Base-by-base conservation (phyloP, 306 rosid species). In the Quercus mongolica region DNA sequence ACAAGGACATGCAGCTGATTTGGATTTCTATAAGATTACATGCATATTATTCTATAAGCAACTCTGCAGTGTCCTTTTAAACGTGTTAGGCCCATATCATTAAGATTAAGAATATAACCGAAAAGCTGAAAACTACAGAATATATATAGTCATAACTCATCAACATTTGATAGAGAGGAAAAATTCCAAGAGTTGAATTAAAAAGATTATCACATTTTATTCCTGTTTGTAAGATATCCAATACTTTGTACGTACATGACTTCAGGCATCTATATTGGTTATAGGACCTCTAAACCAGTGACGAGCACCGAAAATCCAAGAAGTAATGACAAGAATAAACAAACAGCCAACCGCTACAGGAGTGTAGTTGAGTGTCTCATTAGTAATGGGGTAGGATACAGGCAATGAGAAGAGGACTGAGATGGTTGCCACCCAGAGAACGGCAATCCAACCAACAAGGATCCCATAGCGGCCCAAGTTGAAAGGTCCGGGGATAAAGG, bases 211-310 rank as follows among this genome's bases (percentile, higher is more conserved):
- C 51, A 18, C 30, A 65, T 38, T 74, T 18, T 35, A 79, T 6
- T 21, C 0, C 14, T 59, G 38, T 69, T 81, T 56, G 30, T 57
- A 15, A 41, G 51, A 72, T 17, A 18, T 15, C 63, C 58, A 68
- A 69, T 56, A 30, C n/a, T 65, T 17, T 75, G 54, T 41, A 15
- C 11, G 21, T 63, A 68, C 73, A 74, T 17, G 71, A 73, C 19
- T 82, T 94, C 82, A 89, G 17, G 25, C 75, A 61, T 82, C 51
- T 64, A 90, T 82, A 82, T 90, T 95, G 76, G 92, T 89, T 77
- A 90, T 55, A 31, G 99, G 99, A 54, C 98, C 99, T 83, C 17
- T 87, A 85, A 93, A 95, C 99, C 99, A 95, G 79, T 58, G 90
- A 10, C 88, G 79, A 73, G 88, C 99, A 57, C 87, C 74, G 23